Conservation (phyloP, 1,139 yeast genomes). For the Debaryomyces psychrophilus region DNA sequence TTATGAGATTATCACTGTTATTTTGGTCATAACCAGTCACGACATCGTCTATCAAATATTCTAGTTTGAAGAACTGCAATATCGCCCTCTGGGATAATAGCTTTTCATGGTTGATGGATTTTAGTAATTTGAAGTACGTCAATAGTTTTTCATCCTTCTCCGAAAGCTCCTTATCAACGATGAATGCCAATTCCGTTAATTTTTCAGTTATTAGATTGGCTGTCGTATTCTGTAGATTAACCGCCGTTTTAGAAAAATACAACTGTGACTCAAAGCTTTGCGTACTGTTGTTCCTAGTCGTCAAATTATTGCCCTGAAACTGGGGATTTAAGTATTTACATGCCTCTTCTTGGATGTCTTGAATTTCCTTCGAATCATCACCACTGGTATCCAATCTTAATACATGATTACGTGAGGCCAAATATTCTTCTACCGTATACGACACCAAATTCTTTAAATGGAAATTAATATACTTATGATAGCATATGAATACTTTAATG, state of each 20-base stretch:
- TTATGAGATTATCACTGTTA: slow-evolving; percentile 13
- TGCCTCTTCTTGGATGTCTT: slow-evolving; percentile 13
- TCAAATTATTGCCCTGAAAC: slow-evolving; percentile 4
- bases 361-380: slow-evolving; percentile 8
- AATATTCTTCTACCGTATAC: slow-evolving; percentile 73
- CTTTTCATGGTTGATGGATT: slow-evolving; percentile 31
- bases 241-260: slow-evolving; percentile 41
- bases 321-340: slow-evolving; percentile 4
- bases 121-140: slow-evolving; percentile 32
- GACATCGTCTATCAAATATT: slow-evolving; percentile 34
- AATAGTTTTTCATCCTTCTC: slow-evolving; percentile 41
- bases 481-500: slow-evolving; percentile 68
- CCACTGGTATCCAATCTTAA: slow-evolving; percentile 26
- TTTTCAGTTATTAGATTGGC: slow-evolving; percentile 44
- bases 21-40: slow-evolving; percentile 17
- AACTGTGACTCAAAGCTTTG: slow-evolving; percentile 45
- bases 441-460: slow-evolving; percentile 68
- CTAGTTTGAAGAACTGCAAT: slow-evolving; percentile 41
- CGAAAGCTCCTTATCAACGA: slow-evolving; percentile 45
- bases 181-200: slow-evolving; percentile 42
- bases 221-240: slow-evolving; percentile 38
- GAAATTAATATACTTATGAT: slow-evolving; percentile 70
- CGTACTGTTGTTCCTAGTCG: slow-evolving; percentile 20
- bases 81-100: slow-evolving; percentile 38
- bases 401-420: slow-evolving; percentile 41